A percentile compares a stretch with the other conserved stretches of the same genome.
Evolutionary conservation across 148 eudicot species (phyloP).

Genomic region (Persicaria maculosa): DNA sequence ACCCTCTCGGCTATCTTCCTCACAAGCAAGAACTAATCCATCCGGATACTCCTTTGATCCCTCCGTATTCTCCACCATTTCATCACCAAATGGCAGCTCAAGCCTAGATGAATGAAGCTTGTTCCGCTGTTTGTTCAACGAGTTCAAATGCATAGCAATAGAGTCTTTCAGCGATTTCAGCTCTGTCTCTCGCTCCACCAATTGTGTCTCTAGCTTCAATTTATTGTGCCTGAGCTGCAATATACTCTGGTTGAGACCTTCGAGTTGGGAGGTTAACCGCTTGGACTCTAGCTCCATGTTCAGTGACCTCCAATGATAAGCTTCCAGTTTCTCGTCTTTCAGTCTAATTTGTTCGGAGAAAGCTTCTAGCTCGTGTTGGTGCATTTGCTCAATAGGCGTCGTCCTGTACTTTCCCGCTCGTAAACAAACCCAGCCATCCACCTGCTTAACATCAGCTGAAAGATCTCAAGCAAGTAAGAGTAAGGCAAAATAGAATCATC

Average conservation of each 20-base stretch:
- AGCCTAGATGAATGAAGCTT: conserved; percentile 24
- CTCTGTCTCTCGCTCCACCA: conserved; percentile 57
- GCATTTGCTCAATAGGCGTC: conserved; percentile 45
- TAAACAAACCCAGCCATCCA: conserved; percentile 54
- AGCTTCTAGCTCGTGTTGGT: conserved; percentile 61
- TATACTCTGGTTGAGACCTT: conserved; percentile 51
- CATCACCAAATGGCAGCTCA: conserved; percentile 22
- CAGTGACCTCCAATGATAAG: conserved; percentile 50
- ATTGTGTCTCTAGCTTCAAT: conserved; percentile 36
- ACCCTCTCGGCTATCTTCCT: conserved; percentile 18
- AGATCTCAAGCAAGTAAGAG: conserved; percentile 16
- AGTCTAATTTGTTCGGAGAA: conserved; percentile 63
- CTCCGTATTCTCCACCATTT: conserved; percentile 29
- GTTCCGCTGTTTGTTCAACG: conserved; percentile 25
- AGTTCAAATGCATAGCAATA: conserved; percentile 26
- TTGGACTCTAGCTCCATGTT: conserved; percentile 66
- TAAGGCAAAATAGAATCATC: background rate
- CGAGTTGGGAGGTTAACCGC: conserved; percentile 48
- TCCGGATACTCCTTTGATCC: conserved; percentile 28
- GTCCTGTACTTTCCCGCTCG: conserved; percentile 48
- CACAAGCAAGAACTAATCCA: conserved; percentile 22
- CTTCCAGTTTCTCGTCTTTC: conserved; percentile 76
- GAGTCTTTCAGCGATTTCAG: conserved; percentile 49
- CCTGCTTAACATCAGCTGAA: conserved; percentile 37
- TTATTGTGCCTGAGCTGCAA: conserved; percentile 54